A percentile compares a stretch with the other conserved stretches of the same genome.
Evolutionary conservation across 768 basidiomycete species (phyloP).

Genomic region (Sarcodon sp.): DNA sequence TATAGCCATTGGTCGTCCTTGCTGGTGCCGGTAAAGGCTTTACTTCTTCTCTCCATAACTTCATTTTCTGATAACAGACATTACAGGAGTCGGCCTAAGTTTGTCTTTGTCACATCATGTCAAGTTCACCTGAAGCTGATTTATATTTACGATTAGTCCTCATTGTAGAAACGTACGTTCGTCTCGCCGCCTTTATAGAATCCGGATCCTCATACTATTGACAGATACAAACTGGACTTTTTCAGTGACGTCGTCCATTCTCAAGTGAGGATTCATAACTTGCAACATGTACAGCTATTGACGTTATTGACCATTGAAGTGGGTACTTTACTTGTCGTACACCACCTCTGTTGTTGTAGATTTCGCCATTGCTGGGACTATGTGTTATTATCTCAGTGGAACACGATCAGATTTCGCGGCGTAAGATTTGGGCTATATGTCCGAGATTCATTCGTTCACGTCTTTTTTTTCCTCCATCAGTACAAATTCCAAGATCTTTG

Average conservation of each 20-base stretch:
- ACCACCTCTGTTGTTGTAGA: background rate
- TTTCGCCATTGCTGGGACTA: background rate
- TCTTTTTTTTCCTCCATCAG: background rate
- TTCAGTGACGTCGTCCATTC: background rate
- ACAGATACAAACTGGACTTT: background rate
- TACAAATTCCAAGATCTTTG: background rate
- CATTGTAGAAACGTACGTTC: no score
- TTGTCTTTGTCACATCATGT: no score
- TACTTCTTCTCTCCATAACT: no score
- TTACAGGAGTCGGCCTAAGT: no score
- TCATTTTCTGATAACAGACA: no score
- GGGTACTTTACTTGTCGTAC: background rate
- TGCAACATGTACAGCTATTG: background rate
- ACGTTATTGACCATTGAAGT: background rate
- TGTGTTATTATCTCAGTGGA: background rate
- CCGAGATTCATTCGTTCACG: background rate
- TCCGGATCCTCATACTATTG: no score
- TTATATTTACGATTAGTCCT: no score
- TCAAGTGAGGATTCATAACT: background rate
- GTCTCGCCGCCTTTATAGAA: no score
- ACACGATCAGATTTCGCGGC: background rate
- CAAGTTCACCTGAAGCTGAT: no score
- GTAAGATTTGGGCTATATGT: background rate
- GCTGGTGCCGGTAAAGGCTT: background rate
- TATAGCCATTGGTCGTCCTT: background rate